Conservation (phyloP, 495 filamentous ascomycete genomes). For the Penicillium dipodomyicola region DNA sequence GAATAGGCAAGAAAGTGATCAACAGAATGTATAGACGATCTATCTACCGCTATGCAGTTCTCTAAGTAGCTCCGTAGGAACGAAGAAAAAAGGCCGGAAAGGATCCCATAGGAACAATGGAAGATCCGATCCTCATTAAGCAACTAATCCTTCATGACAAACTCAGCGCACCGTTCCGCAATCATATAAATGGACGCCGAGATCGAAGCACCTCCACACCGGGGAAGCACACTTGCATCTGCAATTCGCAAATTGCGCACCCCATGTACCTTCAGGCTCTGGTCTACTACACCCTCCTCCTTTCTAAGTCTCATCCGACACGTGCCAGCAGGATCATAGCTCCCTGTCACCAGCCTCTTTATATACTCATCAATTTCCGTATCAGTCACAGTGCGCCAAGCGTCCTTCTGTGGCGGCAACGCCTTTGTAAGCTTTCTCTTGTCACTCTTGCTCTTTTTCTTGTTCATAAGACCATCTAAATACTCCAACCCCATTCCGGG, state of each 20-base stretch:
- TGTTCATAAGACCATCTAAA: neutral
- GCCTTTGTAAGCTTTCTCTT: neutral
- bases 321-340: constrained; percentile 5
- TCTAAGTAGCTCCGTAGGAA: too few relatives aligned
- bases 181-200: constrained; percentile 4
- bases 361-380: constrained; percentile 2
- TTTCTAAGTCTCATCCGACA: constrained; percentile 4
- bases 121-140: too few relatives aligned
- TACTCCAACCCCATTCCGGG: constrained; percentile 1
- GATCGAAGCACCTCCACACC: neutral
- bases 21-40: too few relatives aligned
- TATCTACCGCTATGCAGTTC: too few relatives aligned
- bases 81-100: too few relatives aligned
- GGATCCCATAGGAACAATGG: too few relatives aligned
- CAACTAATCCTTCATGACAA: neutral
- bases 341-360: constrained; percentile 1
- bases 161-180: constrained; percentile 4
- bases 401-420: neutral
- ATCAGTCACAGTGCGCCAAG: neutral
- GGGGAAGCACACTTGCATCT: constrained; percentile 3
- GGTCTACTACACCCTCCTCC: constrained; percentile 1
- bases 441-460: neutral
- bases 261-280: neutral
- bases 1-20: too few relatives aligned
- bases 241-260: constrained; percentile 7